phyloP scores from a whole-genome alignment of 139 green algal genomes.

The Trebouxia sp. region DNA sequence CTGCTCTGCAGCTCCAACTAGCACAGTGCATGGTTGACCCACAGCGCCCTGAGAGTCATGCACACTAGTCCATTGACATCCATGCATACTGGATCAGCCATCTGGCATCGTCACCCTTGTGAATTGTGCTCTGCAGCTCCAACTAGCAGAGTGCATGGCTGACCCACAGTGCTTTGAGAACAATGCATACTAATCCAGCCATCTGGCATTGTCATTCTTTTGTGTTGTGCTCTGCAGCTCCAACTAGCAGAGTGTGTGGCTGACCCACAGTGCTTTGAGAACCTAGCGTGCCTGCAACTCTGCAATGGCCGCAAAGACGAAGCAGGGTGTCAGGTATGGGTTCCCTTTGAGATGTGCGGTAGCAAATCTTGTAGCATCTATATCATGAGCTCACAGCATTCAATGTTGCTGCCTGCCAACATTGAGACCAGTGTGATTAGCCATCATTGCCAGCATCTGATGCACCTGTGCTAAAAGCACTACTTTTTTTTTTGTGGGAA shows the following conservation, averaged over 20 bases:
- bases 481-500: too few relatives aligned
- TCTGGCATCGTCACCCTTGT: too few relatives aligned
- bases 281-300: slow-evolving; percentile 81
- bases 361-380: too few relatives aligned
- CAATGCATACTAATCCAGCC: too few relatives aligned
- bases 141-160: slow-evolving; percentile 75
- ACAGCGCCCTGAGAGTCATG: slow-evolving; percentile 74
- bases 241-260: slow-evolving; percentile 75
- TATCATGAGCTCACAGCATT: too few relatives aligned
- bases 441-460: background rate
- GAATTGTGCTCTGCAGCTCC: slow-evolving; percentile 21
- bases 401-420: too few relatives aligned
- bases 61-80: too few relatives aligned
- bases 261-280: slow-evolving; percentile 76
- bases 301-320: slow-evolving; percentile 79
- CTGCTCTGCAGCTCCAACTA: too few relatives aligned
- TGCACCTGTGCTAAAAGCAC: background rate
- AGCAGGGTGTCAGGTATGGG: slow-evolving; percentile 66
- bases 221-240: background rate
- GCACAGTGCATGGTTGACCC: slow-evolving; percentile 75
- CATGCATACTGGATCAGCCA: too few relatives aligned
- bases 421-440: too few relatives aligned
- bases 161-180: slow-evolving; percentile 77
- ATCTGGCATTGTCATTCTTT: too few relatives aligned
- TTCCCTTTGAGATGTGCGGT: too few relatives aligned